A percentile compares a stretch with the other conserved stretches of the same genome.
Evolutionary conservation across 176 grass and related monocot species (phyloP).

Genomic region (Eragrostis nindensis): DNA sequence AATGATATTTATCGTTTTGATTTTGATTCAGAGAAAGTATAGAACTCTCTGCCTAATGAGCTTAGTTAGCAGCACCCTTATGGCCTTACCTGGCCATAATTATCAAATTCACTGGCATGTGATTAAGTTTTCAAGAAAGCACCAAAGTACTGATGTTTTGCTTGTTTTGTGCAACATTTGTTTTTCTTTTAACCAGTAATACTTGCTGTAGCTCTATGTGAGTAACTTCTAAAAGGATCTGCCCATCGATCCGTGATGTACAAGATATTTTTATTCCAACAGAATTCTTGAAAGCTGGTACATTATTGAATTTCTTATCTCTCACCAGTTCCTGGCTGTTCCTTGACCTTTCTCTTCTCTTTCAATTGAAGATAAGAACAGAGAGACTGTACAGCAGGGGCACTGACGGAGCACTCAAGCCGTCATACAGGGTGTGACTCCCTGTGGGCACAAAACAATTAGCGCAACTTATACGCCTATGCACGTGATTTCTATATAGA

Average conservation of each 20-base stretch:
- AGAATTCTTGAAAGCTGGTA: background rate
- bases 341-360: background rate
- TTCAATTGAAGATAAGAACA: background rate
- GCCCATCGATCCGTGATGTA: background rate
- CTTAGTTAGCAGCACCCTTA: too few species aligned
- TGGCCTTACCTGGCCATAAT: too few species aligned
- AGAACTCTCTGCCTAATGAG: too few species aligned
- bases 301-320: background rate
- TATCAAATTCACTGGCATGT: too few species aligned
- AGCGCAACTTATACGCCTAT: background rate
- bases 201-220: background rate
- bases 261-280: background rate
- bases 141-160: too few species aligned
- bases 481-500: background rate
- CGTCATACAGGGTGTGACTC: too few species aligned
- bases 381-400: too few species aligned
- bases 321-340: background rate
- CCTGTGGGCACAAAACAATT: too few species aligned
- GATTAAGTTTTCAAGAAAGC: too few species aligned
- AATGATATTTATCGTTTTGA: background rate
- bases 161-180: background rate
- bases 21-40: background rate
- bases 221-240: background rate
- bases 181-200: background rate
- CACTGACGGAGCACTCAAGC: too few species aligned